Percentiles rank a stretch among this genome's conserved stretches.
Conservation (phyloP, 331 rosid species). For the Quercus tomentella region DNA sequence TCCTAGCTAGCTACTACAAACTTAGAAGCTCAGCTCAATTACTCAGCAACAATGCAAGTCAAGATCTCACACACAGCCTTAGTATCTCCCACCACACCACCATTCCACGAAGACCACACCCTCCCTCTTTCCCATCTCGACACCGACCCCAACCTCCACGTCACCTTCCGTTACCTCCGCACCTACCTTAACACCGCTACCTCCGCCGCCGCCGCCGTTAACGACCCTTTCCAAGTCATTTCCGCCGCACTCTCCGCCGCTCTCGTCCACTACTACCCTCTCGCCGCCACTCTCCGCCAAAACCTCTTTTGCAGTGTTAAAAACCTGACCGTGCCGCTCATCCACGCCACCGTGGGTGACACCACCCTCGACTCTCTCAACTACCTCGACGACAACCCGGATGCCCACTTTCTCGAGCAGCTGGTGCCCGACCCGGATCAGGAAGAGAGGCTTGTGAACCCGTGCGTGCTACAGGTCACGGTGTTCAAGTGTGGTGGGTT, state of each 20-base stretch:
- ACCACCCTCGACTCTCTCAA: conserved; percentile 52
- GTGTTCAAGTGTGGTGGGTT: conserved; percentile 76
- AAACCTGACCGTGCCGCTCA: conserved; percentile 51
- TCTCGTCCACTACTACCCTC: conserved; percentile 64
- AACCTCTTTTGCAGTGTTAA: conserved; percentile 42
- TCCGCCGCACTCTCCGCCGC: conserved; percentile 60
- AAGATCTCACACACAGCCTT: conserved; percentile 24
- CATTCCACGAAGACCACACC: conserved; percentile 47
- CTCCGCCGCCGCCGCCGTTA: not conserved
- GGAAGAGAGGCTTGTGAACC: conserved; percentile 43
- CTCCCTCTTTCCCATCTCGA: conserved; percentile 79
- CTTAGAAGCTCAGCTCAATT: too few species aligned
- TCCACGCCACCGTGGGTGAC: conserved; percentile 39
- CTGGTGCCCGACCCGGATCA: conserved; percentile 58
- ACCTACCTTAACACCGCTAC: conserved; percentile 33
- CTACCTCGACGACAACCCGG: conserved; percentile 49
- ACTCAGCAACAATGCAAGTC: conserved; percentile 17
- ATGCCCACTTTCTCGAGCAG: conserved; percentile 37
- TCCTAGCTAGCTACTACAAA: too few species aligned
- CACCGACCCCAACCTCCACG: conserved; percentile 70
- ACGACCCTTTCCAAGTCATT: conserved; percentile 48
- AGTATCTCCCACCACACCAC: conserved; percentile 44
- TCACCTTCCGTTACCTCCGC: conserved; percentile 85
- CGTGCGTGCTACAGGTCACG: conserved; percentile 69
- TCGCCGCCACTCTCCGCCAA: conserved; percentile 59